Evolutionary conservation across 2,329 filamentous ascomycete species (phyloP), one percentile per base, ranked within the genome.

Genomic region (Botryotinia narcissicola): DNA sequence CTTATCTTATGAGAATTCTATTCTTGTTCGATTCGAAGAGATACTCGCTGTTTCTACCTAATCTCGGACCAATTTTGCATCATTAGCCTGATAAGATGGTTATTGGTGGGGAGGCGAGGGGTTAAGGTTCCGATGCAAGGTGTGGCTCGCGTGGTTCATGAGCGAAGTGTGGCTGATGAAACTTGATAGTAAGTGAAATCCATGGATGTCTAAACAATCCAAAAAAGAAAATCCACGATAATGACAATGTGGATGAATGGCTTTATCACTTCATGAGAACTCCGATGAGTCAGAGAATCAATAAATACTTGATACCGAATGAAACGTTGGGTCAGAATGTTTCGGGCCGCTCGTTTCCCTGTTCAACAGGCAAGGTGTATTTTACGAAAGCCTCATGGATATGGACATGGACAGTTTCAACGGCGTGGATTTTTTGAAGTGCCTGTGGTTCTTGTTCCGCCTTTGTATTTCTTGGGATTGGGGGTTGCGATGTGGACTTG

Each of bases 391-490:
- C 35, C 48, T 44, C 51, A 42, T 57, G 70, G 60, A 35, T 54
- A 44, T 32, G 69, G 42, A 22, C 69, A 44, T 32, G 69, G 42
- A 22, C 69, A 71, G 62, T 25, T 12, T 54, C 75, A 78, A 64
- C 69, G 66, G 16, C 77, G 77, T 18, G 16, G 64, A 16, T 76
- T 78, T 35, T 51, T 73, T n/a, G 72, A 73, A 22, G 69, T 80
- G 22, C 74, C 79, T 7, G 73, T 74, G 12, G 57, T 78, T 44
- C 71, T 80, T 14, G 18, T 79, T 29, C 79, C 92, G 12, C 93
- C 93, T 0, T 79, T 87, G 10, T 84, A 93, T 61, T 94, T 94
- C 79, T 81, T 84, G 22, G 89, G 91, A 1, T 84, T 95, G 51
- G 84, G 93, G 6, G 78, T 92, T 29, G 86, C 86, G 5, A 83